Evolutionary conservation across 2,329 filamentous ascomycete species (phyloP).

Genomic region (Diaporthe australafricana): DNA sequence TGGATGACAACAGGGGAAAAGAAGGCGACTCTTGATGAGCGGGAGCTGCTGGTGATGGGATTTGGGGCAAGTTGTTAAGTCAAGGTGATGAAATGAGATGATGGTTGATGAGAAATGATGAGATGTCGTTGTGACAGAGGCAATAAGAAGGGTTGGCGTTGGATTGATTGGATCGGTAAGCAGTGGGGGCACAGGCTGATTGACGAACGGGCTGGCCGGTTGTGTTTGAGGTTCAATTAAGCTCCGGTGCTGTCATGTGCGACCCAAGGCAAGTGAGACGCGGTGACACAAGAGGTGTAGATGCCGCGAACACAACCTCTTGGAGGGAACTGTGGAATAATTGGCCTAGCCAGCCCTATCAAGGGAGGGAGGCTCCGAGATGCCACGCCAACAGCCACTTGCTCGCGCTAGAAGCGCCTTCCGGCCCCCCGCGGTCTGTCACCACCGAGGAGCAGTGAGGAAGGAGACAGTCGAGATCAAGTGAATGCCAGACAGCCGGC

Average conservation of each 20-base stretch:
- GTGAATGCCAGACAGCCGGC: background rate
- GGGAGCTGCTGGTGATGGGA: background rate
- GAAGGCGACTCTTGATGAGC: background rate
- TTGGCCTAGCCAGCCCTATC: slow-evolving; percentile 15
- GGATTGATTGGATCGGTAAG: slow-evolving; percentile 34
- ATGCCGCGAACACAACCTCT: background rate
- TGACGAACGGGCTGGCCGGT: slow-evolving; percentile 33
- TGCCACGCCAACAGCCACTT: slow-evolving; percentile 22
- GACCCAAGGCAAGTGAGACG: slow-evolving; percentile 27
- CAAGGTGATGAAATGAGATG: slow-evolving; percentile 2
- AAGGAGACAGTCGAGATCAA: background rate
- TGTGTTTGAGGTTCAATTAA: slow-evolving; percentile 33
- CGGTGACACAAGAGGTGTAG: slow-evolving; percentile 22
- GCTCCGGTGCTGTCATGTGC: slow-evolving; percentile 31
- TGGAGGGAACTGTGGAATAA: slow-evolving; percentile 18
- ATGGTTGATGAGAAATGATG: slow-evolving; percentile 3
- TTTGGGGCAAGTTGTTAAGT: background rate
- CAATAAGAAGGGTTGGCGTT: slow-evolving; percentile 17
- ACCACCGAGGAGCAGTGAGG: slow-evolving; percentile 1
- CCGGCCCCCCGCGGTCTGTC: slow-evolving; percentile 17
- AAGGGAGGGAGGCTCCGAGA: slow-evolving; percentile 20
- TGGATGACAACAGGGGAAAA: background rate
- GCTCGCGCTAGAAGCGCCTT: slow-evolving; percentile 24
- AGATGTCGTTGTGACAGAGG: slow-evolving; percentile 20
- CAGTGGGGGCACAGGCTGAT: slow-evolving; percentile 33